Evolutionary conservation across 192 early-diverging fungal species (phyloP).

Genomic region (Podila clonocystis): DNA sequence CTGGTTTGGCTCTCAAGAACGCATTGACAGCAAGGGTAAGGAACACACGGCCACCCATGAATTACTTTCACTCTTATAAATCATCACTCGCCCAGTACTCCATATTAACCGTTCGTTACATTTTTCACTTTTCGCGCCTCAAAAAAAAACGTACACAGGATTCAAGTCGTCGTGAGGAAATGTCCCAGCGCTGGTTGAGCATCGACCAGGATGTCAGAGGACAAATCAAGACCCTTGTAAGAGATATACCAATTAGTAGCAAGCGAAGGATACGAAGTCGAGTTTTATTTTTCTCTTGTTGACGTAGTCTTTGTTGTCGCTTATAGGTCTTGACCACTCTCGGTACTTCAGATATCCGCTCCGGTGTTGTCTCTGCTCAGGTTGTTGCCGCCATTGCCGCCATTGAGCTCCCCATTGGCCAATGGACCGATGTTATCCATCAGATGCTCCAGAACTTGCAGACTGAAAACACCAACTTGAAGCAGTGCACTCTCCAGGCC

Average conservation of each 20-base stretch:
- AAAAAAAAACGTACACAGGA: slow-evolving; percentile 50
- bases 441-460: slow-evolving; percentile 81
- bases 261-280: too few species aligned
- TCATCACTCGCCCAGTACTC: slow-evolving; percentile 2
- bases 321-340: slow-evolving; percentile 63
- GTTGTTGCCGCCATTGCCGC: slow-evolving; percentile 91
- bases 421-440: slow-evolving; percentile 91
- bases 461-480: slow-evolving; percentile 73
- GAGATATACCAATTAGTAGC: neutral
- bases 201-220: slow-evolving; percentile 63
- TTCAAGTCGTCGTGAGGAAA: slow-evolving; percentile 60
- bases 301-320: slow-evolving; percentile 5
- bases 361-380: slow-evolving; percentile 79
- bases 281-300: too few species aligned
- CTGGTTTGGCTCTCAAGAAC: slow-evolving; percentile 96
- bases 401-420: slow-evolving; percentile 88
- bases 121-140: neutral
- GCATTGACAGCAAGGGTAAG: slow-evolving; percentile 85
- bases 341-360: slow-evolving; percentile 59
- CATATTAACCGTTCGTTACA: neutral
- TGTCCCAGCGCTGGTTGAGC: slow-evolving; percentile 72
- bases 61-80: slow-evolving; percentile 3
- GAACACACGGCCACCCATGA: neutral
- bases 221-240: slow-evolving; percentile 78
- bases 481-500: slow-evolving; percentile 84